A percentile compares a stretch with the other conserved stretches of the same genome.
These are phyloP conservation scores for Westerdykella ornata DNA, from an alignment of 2,329 filamentous ascomycete genomes.

Conservation along the genomic window DNA sequence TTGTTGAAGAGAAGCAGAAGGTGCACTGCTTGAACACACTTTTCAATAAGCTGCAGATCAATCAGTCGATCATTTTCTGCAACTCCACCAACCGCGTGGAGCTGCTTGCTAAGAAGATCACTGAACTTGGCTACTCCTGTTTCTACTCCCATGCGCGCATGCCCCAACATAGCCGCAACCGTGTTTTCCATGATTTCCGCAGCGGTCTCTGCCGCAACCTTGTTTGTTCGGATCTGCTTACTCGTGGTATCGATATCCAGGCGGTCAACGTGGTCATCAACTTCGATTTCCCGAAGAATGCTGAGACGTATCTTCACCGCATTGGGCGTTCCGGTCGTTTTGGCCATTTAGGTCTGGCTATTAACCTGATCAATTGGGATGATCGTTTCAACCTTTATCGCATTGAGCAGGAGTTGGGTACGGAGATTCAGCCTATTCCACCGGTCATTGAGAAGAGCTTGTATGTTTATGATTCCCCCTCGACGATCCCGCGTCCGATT, in stretches of 20 bases:
- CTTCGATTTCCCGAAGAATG: slow-evolving; percentile 99
- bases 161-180: slow-evolving; percentile 93
- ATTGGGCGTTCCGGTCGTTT: slow-evolving; percentile 97
- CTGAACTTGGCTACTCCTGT: slow-evolving; percentile 96
- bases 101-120: slow-evolving; percentile 97
- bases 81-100: slow-evolving; percentile 99
- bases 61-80: slow-evolving; percentile 99
- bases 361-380: slow-evolving; percentile 99
- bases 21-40: slow-evolving; percentile 98
- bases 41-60: slow-evolving; percentile 98
- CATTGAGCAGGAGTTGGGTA: slow-evolving; percentile 94
- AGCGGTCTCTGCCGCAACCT: slow-evolving; percentile 97
- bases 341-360: slow-evolving; percentile 92
- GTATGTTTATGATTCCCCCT: slow-evolving; percentile 95
- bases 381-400: slow-evolving; percentile 98
- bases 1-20: slow-evolving; percentile 98
- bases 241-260: slow-evolving; percentile 98
- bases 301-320: slow-evolving; percentile 95
- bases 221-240: slow-evolving; percentile 94
- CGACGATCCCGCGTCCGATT: slow-evolving; percentile 83
- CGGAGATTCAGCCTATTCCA: slow-evolving; percentile 96
- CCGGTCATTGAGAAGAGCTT: slow-evolving; percentile 92
- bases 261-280: slow-evolving; percentile 99
- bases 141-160: slow-evolving; percentile 99
- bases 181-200: slow-evolving; percentile 98